phyloP scores from a whole-genome alignment of 2,329 filamentous ascomycete genomes.

The Diplocarpon mali region DNA sequence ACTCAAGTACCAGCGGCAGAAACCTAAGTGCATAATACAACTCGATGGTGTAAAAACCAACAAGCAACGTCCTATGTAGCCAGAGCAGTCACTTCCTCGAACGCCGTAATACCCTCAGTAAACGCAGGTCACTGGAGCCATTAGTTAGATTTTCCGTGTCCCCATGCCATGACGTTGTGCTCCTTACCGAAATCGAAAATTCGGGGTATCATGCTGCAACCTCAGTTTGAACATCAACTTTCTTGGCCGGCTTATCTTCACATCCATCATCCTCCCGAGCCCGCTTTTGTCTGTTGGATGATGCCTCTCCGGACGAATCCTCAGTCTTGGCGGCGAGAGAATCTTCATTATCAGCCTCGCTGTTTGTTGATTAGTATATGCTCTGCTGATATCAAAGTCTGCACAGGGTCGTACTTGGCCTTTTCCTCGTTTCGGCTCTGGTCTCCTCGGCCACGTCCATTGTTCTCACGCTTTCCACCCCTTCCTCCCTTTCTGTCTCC shows the following conservation, averaged over 20 bases:
- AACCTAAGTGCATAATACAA: slow-evolving; percentile 3
- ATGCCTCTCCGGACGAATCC: slow-evolving; percentile 17
- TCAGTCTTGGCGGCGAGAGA: slow-evolving; percentile 1
- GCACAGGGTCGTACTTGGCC: slow-evolving; percentile 17
- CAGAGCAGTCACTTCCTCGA: not conserved
- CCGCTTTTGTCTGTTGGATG: slow-evolving; percentile 15
- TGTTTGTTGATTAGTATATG: not conserved
- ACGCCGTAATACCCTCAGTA: not conserved
- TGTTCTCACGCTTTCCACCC: slow-evolving; percentile 29
- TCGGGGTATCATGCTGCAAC: slow-evolving; percentile 29
- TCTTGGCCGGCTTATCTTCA: slow-evolving; percentile 10
- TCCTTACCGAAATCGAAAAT: slow-evolving; percentile 3
- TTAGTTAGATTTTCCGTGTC: no score
- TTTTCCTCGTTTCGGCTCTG: slow-evolving; percentile 29
- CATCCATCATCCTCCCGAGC: slow-evolving; percentile 9
- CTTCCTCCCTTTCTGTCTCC: slow-evolving; percentile 33
- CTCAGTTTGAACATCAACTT: slow-evolving; percentile 15
- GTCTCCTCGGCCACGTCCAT: slow-evolving; percentile 29
- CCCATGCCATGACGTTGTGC: not conserved
- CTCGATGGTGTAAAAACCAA: not conserved
- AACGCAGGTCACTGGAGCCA: no score
- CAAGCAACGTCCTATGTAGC: not conserved
- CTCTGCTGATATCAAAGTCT: not conserved
- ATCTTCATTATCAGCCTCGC: not conserved
- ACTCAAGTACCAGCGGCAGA: not conserved